Base-by-base conservation (phyloP, 2,329 filamentous ascomycete genomes). In the Exutisphaerella laricina region DNA sequence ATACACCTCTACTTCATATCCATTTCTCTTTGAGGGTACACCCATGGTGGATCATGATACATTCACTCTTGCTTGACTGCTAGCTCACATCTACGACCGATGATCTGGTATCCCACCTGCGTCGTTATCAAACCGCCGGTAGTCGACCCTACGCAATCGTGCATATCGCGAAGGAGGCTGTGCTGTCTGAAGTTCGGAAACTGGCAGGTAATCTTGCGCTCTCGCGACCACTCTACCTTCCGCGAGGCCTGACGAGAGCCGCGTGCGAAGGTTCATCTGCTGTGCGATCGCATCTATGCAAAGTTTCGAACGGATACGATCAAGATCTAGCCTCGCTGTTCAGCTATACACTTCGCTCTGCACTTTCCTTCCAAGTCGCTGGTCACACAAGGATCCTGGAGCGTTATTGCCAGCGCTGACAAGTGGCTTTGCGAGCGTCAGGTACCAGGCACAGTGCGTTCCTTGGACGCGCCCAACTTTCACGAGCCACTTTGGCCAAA, bases 351-450 rank as follows among this genome's bases (percentile, higher is more conserved):
- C 20, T 23, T 23, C 18, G 3, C n/a, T n/a, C n/a, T n/a, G n/a
- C n/a, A 13, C 18, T 12, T 4, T 35, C 18, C 14, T 9, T 14
- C 30, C 30, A 33, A 33, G 9, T 8, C 3, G 13, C 8, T 18
- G 9, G 30, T 12, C 13, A 6, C 20, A 4, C 30, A 12, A 33
- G 20, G 8, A 18, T 10, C 14, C 30, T 33, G 16, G 30, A 14
- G 6, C 30, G 8, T 4, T 10, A 6, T n/a, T 12, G 29, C 25
- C 9, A 30, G 16, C 34, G 13, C 34, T 20, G 21, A 16, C 5
- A 14, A 28, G 46, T 49, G 49, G 46, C 46, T 49, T 43, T 38
- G 49, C 39, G 32, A 25, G 39, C 30, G 48, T 44, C 17, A 46
- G 40, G 45, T 44, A 38, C 37, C 32, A 47, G 37, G 46, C 39